These are phyloP conservation scores for Solanum etuberosum DNA, from an alignment of 257 asterid species.

Conservation along the genomic window DNA sequence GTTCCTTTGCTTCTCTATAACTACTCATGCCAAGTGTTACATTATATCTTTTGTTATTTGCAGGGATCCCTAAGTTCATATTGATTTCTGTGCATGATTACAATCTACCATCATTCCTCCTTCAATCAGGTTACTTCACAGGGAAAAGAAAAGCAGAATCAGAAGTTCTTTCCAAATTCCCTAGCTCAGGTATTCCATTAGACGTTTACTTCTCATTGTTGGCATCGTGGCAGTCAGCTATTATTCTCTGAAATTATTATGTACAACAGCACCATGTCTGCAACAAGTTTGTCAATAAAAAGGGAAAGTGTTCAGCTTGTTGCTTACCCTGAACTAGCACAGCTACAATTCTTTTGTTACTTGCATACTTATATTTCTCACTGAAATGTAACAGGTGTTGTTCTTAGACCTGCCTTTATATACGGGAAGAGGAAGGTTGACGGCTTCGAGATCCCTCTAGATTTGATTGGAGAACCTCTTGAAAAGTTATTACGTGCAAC, in stretches of 20 bases:
- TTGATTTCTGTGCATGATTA: constrained; percentile 95
- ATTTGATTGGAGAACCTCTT: constrained; percentile 74
- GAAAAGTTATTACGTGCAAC: constrained; percentile 54
- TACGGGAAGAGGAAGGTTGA: constrained; percentile 84
- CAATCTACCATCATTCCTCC: constrained; percentile 80
- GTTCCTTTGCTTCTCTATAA: not conserved
- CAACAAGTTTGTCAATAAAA: not conserved
- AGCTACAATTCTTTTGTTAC: not conserved
- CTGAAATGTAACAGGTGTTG: constrained; percentile 52
- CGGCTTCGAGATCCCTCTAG: constrained; percentile 81
- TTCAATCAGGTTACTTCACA: constrained; percentile 64
- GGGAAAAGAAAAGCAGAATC: constrained; percentile 99
- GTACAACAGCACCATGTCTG: not conserved
- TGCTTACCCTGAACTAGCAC: not conserved
- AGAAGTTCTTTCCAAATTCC: constrained; percentile 85
- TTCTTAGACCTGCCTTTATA: constrained; percentile 82
- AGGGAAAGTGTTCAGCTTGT: not conserved
- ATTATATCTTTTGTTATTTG: not conserved
- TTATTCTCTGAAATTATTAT: not conserved
- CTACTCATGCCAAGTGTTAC: not conserved
- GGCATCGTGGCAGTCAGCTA: not conserved
- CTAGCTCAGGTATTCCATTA: constrained; percentile 49
- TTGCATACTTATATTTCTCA: not conserved
- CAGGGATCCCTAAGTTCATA: constrained; percentile 87
- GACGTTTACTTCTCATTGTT: not conserved